Base-by-base conservation (phyloP, 2,329 filamentous ascomycete genomes). In the Colletotrichum sp. region DNA sequence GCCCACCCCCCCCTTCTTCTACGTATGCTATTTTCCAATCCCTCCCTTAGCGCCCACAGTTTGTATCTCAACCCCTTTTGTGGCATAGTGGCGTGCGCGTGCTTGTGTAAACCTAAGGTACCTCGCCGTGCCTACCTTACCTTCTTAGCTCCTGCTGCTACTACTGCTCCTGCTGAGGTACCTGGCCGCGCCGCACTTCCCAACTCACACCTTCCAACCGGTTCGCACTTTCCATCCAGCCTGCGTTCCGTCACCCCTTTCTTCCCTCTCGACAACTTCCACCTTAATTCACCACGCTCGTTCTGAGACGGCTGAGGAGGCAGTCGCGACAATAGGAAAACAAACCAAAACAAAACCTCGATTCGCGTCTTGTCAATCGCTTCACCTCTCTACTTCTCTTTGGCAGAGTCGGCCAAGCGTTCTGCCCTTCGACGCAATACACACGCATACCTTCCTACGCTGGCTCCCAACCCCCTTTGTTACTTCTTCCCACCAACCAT, bases 191-290 rank as follows among this genome's bases (percentile, higher is more conserved):
- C 65, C 56, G 69, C 58, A 56, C 24, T 32, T 67, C n/a, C 26
- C 24, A 36, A 58, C 48, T 63, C 26, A 58, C 61, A 43, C 69
- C 32, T 73, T 36, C 34, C 62, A 34, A 64, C 63, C 56, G 56
- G 73, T 64, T 69, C 43, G 73, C 63, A 73, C 63, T 32, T 73
- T 62, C 58, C 16, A 21, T 52, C 56, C 58, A 68, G 67, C 43
- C 48, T 58, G 59, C 58, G 71, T 69, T 66, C 76, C 74, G 73
- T 77, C 76, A 73, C 69, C 76, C 75, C 75, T 75, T 70, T 69
- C 62, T 69, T 68, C 52, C 69, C 64, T 75, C 62, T 48, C 58
- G 69, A 67, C 69, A 52, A 43, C 26, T 48, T 59, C 48, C 30
- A 62, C 64, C 73, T 73, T 64, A 68, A 75, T 64, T 69, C 58